These are phyloP conservation scores for Rosellinia necatrix DNA, from an alignment of 2,329 filamentous ascomycete genomes.

Conservation along the genomic window DNA sequence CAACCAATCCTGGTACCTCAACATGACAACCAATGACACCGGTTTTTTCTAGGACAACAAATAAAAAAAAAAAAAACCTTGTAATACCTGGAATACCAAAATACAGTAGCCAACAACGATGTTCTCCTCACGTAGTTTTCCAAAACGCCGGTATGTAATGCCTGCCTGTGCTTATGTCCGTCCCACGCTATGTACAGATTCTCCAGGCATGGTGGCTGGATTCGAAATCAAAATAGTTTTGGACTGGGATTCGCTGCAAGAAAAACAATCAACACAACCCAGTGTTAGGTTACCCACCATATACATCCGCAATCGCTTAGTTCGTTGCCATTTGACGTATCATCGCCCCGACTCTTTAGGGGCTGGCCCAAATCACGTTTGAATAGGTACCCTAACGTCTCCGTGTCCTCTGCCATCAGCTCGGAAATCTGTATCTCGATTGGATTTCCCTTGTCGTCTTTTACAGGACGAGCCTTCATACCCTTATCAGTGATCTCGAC, in stretches of 20 bases:
- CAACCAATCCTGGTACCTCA: conserved; percentile 1
- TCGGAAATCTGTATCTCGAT: conserved; percentile 53
- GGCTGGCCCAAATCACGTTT: conserved; percentile 6
- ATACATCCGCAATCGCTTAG: conserved; percentile 59
- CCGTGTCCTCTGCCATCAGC: conserved; percentile 34
- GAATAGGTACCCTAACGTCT: background rate
- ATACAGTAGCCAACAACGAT: background rate
- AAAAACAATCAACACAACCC: conserved; percentile 1
- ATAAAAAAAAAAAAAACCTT: background rate
- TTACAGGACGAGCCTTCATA: conserved; percentile 42
- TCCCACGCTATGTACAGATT: conserved; percentile 26
- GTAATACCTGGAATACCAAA: conserved; percentile 1
- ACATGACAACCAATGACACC: conserved; percentile 4
- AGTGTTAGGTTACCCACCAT: conserved; percentile 54
- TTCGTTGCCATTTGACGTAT: conserved; percentile 35
- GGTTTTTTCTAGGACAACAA: conserved; percentile 23
- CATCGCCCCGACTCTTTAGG: conserved; percentile 21
- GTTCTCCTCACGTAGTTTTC: background rate
- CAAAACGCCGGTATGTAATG: conserved; percentile 25
- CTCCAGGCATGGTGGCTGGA: background rate
- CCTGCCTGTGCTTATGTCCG: conserved; percentile 7
- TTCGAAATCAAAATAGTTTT: conserved; percentile 9
- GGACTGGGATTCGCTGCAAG: background rate
- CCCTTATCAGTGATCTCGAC: conserved; percentile 50
- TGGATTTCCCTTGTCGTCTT: conserved; percentile 45